Evolutionary conservation across 805 yeast genomes (phyloP).

Genomic region (Candida sakaeoensis): DNA sequence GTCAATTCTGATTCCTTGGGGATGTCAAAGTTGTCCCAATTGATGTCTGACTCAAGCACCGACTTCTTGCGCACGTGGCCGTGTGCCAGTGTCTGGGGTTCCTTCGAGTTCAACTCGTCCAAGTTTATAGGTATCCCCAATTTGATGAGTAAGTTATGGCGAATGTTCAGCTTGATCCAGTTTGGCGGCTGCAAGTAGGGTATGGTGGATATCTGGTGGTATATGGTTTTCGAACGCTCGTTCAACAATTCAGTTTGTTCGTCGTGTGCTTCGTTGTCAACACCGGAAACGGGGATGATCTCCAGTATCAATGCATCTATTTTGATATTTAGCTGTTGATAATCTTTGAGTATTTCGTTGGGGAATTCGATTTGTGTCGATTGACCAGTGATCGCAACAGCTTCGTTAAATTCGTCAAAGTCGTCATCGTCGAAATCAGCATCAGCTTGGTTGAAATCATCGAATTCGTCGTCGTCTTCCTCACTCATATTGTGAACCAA

Average conservation of each 20-base stretch:
- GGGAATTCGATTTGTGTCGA: slow-evolving; percentile 1
- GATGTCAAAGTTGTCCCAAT: slow-evolving; percentile 32
- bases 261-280: not conserved
- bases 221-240: slow-evolving; percentile 37
- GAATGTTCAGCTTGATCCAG: slow-evolving; percentile 66
- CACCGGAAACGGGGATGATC: slow-evolving; percentile 9
- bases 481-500: not conserved
- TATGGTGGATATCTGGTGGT: slow-evolving; percentile 43
- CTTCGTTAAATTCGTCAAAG: slow-evolving; percentile 17
- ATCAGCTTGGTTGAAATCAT: slow-evolving; percentile 10
- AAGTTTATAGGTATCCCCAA: slow-evolving; percentile 73
- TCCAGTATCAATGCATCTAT: slow-evolving; percentile 12
- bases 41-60: slow-evolving; percentile 25
- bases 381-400: slow-evolving; percentile 25
- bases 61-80: slow-evolving; percentile 18
- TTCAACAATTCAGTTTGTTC: slow-evolving; percentile 14
- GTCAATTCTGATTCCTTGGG: slow-evolving; percentile 13
- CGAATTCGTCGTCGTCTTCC: slow-evolving; percentile 10
- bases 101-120: slow-evolving; percentile 42
- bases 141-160: slow-evolving; percentile 58
- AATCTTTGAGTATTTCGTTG: slow-evolving; percentile 8
- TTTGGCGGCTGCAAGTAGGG: slow-evolving; percentile 56
- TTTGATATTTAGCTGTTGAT: slow-evolving; percentile 10
- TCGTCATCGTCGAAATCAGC: slow-evolving; percentile 23
- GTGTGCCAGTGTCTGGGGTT: not conserved